Base-by-base conservation (phyloP, 2,329 filamentous ascomycete species). In the Aspergillus sp. region DNA sequence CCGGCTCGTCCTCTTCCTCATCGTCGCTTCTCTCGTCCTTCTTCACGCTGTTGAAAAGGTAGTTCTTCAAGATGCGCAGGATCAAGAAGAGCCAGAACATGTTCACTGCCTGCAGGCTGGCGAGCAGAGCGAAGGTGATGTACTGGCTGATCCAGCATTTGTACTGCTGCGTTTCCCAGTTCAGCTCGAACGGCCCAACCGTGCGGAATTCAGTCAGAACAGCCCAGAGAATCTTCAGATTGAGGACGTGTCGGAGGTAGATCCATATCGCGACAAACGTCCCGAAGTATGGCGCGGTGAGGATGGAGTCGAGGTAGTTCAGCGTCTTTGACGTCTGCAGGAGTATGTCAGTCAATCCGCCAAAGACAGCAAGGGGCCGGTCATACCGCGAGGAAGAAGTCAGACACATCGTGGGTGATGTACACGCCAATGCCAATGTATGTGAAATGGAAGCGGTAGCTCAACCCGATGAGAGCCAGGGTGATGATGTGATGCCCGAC, bases 361-460 rank as follows among this genome's bases (percentile, higher is more conserved):
- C 7, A 5, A 4, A 17, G 8, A 25, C 8, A 20, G 29, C 20
- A 22, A 24, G 19, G 40, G 8, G 12, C 28, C 22, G 34, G 29
- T 25, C 48, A 33, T 74, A 88, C 83, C 24, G 89, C 88, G 27
- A 95, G 73, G 74, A 95, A 95, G 65, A 95, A 94, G 60, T 95
- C 88, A 39, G 80, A 86, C 41, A 95, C 83, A 55, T 96, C 88
- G 61, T 93, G 86, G 7, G 88, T 94, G 41, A 91, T 86, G 61
- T 94, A 96, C 20, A 96, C 86, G 13, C 86, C 84, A 34, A 95
- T 65, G 15, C 88, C 88, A 57, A 96, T 93, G 63, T 94, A 89
- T 13, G 86, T 93, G 60, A 95, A 96, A 63, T 96, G 88, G 69
- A 94, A 96, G 40, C 86, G 78, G 65, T 95, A 96, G 66, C 83